These are phyloP conservation scores for Gillenia trifoliata DNA, from an alignment of 306 rosid genomes.

Conservation along the genomic window DNA sequence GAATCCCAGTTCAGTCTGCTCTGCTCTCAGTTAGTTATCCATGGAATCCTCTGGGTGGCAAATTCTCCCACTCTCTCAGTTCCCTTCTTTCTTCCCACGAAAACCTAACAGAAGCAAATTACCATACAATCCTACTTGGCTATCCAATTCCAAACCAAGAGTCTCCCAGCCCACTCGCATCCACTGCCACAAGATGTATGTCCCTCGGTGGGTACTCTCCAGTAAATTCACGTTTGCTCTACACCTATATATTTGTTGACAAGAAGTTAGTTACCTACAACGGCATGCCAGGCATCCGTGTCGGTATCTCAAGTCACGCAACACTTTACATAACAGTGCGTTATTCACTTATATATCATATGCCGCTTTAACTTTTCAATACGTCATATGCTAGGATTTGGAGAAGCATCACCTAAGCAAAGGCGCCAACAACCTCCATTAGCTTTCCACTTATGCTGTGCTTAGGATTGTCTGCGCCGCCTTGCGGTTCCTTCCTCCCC, in stretches of 20 bases:
- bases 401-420: slow-evolving; percentile 89
- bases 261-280: no score
- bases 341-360: neutral
- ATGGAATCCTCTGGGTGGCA: slow-evolving; percentile 65
- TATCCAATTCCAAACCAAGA: slow-evolving; percentile 41
- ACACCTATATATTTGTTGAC: neutral
- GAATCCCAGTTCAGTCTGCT: neutral
- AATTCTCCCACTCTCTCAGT: slow-evolving; percentile 40
- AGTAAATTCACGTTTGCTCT: slow-evolving; percentile 11
- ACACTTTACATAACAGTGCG: neutral
- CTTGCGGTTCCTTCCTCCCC: slow-evolving; percentile 54
- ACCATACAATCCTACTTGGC: slow-evolving; percentile 29
- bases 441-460: slow-evolving; percentile 75
- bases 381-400: slow-evolving; percentile 59
- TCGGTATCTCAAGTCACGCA: neutral
- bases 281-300: no score
- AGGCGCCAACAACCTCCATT: slow-evolving; percentile 80
- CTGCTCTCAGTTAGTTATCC: neutral
- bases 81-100: slow-evolving; percentile 49
- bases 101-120: slow-evolving; percentile 28
- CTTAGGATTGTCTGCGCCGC: slow-evolving; percentile 78
- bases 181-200: slow-evolving; percentile 83
- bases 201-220: slow-evolving; percentile 68
- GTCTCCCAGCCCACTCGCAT: slow-evolving; percentile 39
- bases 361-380: neutral